Evolutionary conservation across 2,329 filamentous ascomycete genomes (phyloP), one percentile per base, ranked within the genome.

Genomic region (Acarospora socialis): DNA sequence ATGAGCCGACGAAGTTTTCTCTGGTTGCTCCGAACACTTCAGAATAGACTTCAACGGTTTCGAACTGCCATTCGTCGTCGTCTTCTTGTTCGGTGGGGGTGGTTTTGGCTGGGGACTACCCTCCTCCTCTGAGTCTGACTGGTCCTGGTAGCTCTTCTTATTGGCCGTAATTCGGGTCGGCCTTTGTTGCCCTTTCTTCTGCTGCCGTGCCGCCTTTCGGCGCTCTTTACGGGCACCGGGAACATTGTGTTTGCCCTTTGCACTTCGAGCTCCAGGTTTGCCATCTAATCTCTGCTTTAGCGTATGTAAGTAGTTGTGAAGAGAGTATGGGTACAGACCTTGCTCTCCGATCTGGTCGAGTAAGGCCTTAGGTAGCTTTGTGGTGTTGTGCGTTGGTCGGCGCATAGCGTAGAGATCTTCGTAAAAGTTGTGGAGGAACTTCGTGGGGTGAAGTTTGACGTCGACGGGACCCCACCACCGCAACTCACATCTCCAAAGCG

Each of bases 201-300:
- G 61, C 14, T 61, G 57, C 33, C 79, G 66, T 44, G 79, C 71
- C 10, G 67, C 67, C 49, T 76, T 81, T 34, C 80, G 68, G 36
- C 70, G 66, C 33, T 79, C 73, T 57, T 80, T 81, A 43, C 77
- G 65, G 27, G 48, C 38, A 45, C 14, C 48, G 47, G 38, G 48
- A 48, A 9, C 43, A 41, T 25, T 40, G 47, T 28, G 47, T 46
- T 38, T 50, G 48, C 39, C 49, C n/a, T n/a, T n/a, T n/a, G n/a
- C n/a, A n/a, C n/a, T n/a, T 51, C 9, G 31, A 7, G 48, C 47
- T 5, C 52, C 50, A 30, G 41, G 43, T 41, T 56, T 29, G 7
- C 28, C 16, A 25, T 25, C 23, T 25, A 7, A n/a, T 15, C 8
- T 15, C 16, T 8, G 6, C 23, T 4, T 25, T 7, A 25, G 7